A percentile compares a stretch with the other conserved stretches of the same genome.
Evolutionary conservation across 2,329 filamentous ascomycete genomes (phyloP).

Genomic region (Aspergillus brasiliensis): DNA sequence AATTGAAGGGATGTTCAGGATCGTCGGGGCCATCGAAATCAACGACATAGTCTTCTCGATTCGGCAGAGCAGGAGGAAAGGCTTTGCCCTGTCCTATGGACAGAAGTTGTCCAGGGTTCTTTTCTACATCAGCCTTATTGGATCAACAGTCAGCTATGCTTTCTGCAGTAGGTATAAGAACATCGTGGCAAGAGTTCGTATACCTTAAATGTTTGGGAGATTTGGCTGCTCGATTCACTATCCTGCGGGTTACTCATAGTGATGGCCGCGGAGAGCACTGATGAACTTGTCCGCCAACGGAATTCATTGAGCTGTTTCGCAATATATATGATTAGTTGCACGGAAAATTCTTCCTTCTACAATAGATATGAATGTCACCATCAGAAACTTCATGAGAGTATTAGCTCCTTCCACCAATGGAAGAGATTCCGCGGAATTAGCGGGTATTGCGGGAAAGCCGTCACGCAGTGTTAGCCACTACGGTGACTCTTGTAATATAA

Average conservation of each 20-base stretch:
- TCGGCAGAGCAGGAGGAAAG: conserved; percentile 51
- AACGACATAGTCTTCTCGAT: conserved; percentile 54
- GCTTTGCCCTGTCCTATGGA: conserved; percentile 41
- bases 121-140: background rate
- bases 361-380: too few relatives aligned
- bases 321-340: too few relatives aligned
- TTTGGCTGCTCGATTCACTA: background rate
- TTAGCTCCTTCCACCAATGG: too few relatives aligned
- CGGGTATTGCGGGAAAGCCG: background rate
- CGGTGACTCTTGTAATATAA: too few relatives aligned
- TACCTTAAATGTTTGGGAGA: background rate
- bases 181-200: background rate
- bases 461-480: too few relatives aligned
- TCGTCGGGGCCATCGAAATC: conserved; percentile 55
- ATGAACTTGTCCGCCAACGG: too few relatives aligned
- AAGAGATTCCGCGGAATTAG: background rate
- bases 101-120: background rate
- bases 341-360: too few relatives aligned
- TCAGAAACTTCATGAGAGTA: too few relatives aligned
- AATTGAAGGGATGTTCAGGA: conserved; percentile 55
- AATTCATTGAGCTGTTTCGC: too few relatives aligned
- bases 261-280: background rate
- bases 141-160: background rate
- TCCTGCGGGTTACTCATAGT: background rate
- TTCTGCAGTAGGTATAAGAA: background rate